Evolutionary conservation across 352 stramenopile genomes (phyloP), one percentile per base, ranked within the genome.

Genomic region (Phytophthora pluvialis): DNA sequence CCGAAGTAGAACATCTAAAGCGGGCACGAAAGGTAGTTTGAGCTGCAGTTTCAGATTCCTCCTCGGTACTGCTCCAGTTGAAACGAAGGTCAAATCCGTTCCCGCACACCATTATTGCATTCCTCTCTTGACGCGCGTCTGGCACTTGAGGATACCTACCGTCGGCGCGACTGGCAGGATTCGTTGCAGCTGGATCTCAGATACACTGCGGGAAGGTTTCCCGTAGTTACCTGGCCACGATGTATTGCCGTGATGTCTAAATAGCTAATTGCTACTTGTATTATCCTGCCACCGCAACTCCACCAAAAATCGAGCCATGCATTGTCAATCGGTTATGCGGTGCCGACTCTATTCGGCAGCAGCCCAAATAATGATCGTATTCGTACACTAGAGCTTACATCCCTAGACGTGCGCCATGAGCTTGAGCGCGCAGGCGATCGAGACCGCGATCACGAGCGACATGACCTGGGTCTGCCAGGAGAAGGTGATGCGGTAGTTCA

Each of bases 331-430:
- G 45, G 31, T 70, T 64, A 57, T 55, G 59, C 40, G 31, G 26
- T 54, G 45, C 31, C 39, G 16, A 44, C 43, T 64, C 28, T 64
- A 59, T 49, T 69, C 32, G 32, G 26, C 46, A 32, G 33, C 54
- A 54, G 38, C 35, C 26, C 46, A 42, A 58, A 65, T 51, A 70
- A 67, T 70, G 67, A 64, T 63, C 50, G 67, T 62, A 62, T 67
- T 64, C 56, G 56, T 72, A 68, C 61, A 75, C 45, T 57, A 48
- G 32, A 55, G 26, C 57, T 60, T 72, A 60, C 57, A 60, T 51
- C 45, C 31, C 60, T 66, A 74, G 50, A 68, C 52, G 15, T 56
- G 57, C 42, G 33, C 46, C 35, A 59, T 46, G 35, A 71, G 51
- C 25, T 71, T 63, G 3, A 75, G 43, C 12, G 39, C 45, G 16